These are phyloP conservation scores for Sclerotinia nivalis DNA, from an alignment of 2,329 filamentous ascomycete species.

Conservation along the genomic window DNA sequence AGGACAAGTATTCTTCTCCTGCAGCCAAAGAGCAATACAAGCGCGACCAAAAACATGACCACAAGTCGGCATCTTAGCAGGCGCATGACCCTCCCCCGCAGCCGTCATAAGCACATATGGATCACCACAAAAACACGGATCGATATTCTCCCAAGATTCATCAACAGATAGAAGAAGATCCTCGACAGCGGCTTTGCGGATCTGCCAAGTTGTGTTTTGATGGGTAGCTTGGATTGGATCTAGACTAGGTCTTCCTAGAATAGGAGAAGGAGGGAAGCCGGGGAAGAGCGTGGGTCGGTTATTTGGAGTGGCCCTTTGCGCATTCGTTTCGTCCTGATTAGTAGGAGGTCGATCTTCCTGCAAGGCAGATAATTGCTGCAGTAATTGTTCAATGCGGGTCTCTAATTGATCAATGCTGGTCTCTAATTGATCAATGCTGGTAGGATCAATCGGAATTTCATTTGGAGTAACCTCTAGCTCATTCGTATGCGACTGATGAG, in stretches of 20 bases:
- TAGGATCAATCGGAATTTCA: no score
- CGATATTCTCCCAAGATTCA: neutral
- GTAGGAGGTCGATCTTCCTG: neutral
- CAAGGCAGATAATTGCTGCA: neutral
- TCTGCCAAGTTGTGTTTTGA: neutral
- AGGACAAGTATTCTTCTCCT: neutral
- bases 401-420: no score
- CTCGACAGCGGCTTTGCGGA: neutral
- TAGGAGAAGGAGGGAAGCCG: no score
- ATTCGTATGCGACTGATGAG: no score
- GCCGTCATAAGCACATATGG: neutral
- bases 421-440: no score
- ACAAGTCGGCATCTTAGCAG: neutral
- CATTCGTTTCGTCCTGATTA: neutral
- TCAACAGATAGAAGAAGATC: neutral
- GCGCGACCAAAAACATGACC: neutral
- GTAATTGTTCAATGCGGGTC: no score
- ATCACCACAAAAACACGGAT: neutral
- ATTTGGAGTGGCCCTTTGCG: neutral
- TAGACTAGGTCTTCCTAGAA: no score
- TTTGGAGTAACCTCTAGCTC: no score
- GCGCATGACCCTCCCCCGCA: neutral
- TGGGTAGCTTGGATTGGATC: no score
- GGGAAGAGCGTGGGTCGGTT: neutral
- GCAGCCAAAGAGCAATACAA: neutral